Evolutionary conservation across 495 filamentous ascomycete genomes (phyloP).

Genomic region (Cercophora sp.): DNA sequence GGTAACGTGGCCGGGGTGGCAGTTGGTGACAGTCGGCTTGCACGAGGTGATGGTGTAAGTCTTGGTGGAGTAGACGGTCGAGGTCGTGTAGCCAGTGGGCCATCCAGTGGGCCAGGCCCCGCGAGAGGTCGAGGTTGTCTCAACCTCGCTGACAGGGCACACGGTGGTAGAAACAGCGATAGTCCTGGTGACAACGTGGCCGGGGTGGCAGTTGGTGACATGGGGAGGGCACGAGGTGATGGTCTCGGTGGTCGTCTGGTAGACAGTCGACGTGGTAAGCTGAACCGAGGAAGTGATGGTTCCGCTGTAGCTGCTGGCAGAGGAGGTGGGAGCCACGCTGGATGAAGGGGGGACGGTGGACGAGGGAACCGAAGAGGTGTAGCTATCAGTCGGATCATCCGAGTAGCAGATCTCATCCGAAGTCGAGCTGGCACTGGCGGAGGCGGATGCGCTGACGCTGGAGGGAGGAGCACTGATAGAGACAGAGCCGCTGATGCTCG

Average conservation of each 20-base stretch:
- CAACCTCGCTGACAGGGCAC: slow-evolving; percentile 38
- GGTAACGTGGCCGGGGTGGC: slow-evolving; percentile 41
- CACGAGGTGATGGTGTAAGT: slow-evolving; percentile 55
- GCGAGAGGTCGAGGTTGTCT: slow-evolving; percentile 9
- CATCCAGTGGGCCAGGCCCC: slow-evolving; percentile 12
- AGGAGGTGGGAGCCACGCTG: not conserved
- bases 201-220: slow-evolving; percentile 54
- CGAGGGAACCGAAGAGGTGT: not conserved
- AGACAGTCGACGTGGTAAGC: slow-evolving; percentile 38
- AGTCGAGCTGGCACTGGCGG: not conserved
- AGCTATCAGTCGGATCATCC: slow-evolving; percentile 11
- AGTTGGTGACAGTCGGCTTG: slow-evolving; percentile 51
- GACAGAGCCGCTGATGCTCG: not conserved
- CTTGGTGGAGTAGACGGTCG: slow-evolving; percentile 53
- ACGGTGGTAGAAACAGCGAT: slow-evolving; percentile 40
- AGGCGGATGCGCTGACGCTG: not conserved
- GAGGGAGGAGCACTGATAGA: not conserved
- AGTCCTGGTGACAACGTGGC: slow-evolving; percentile 35
- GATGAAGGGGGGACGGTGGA: not conserved
- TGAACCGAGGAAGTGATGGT: slow-evolving; percentile 2
- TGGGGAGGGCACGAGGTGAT: slow-evolving; percentile 56
- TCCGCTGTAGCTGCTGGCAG: no score
- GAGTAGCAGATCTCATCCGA: slow-evolving; percentile 3
- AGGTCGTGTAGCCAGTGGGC: slow-evolving; percentile 25
- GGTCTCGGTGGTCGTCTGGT: slow-evolving; percentile 50